Percentiles rank a stretch among this genome's conserved stretches.
phyloP scores from a whole-genome alignment of 176 grass and related monocot species.

The Carex cristatella region DNA sequence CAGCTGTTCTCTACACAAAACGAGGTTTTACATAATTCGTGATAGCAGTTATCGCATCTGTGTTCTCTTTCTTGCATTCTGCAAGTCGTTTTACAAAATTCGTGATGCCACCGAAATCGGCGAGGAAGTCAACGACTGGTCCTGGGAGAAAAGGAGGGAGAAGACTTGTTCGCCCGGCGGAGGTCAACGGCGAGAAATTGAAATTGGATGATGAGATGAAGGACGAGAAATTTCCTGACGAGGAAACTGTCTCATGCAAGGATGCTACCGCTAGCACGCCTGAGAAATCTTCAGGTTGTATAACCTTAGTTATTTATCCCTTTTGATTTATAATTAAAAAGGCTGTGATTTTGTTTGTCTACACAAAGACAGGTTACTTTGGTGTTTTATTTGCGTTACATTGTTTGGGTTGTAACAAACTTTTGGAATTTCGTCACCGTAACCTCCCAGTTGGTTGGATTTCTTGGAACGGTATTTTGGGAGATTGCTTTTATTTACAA shows the following conservation, averaged over 20 bases:
- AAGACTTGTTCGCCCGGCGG: not conserved
- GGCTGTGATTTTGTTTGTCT: not conserved
- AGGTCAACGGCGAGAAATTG: conserved; percentile 2
- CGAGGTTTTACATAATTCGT: not conserved
- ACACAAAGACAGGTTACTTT: not conserved
- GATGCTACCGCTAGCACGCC: not conserved
- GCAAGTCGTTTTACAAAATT: not conserved
- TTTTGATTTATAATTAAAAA: conserved; percentile 3
- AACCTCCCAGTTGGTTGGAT: not conserved
- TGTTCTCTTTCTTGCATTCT: not conserved
- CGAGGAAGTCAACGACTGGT: conserved; percentile 17
- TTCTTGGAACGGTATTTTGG: not conserved
- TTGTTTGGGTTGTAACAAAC: not conserved
- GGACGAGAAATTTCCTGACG: not conserved
- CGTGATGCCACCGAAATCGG: conserved; percentile 18
- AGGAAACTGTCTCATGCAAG: not conserved
- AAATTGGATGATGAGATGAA: not conserved
- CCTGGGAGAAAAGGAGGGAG: not conserved
- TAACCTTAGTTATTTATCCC: not conserved
- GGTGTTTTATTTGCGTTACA: not conserved
- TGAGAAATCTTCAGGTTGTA: conserved; percentile 9
- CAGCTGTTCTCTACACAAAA: not conserved
- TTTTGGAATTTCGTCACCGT: not conserved
- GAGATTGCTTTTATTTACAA: not conserved
- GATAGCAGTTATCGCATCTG: not conserved